Conservation (phyloP, 768 basidiomycete genomes). For the Daedaleopsis nitida region DNA sequence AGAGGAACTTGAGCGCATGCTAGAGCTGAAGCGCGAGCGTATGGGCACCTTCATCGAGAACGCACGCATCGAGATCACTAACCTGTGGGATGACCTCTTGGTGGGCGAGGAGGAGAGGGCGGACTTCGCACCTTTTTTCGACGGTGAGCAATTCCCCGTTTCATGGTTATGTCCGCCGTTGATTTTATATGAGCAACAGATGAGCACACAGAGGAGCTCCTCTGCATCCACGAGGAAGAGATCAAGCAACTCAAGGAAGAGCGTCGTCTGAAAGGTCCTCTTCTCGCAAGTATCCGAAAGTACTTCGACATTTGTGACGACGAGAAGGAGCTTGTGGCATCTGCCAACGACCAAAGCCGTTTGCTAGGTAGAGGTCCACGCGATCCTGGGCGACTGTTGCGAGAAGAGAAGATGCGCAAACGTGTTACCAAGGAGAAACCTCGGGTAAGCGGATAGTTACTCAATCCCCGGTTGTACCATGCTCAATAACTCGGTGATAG, state of each 20-base stretch:
- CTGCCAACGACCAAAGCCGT: slow-evolving; percentile 80
- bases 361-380: slow-evolving; percentile 79
- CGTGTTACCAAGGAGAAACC: slow-evolving; percentile 92
- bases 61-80: slow-evolving; percentile 78
- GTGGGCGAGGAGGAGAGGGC: slow-evolving; percentile 79
- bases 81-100: slow-evolving; percentile 86
- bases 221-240: slow-evolving; percentile 84
- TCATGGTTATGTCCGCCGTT: neutral
- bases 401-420: slow-evolving; percentile 98
- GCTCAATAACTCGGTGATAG: slow-evolving; percentile 40
- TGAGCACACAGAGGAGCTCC: slow-evolving; percentile 86
- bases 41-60: slow-evolving; percentile 84
- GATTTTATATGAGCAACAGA: slow-evolving; percentile 45
- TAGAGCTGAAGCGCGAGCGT: slow-evolving; percentile 83
- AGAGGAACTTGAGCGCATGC: slow-evolving; percentile 86
- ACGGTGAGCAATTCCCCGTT: slow-evolving; percentile 54
- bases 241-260: slow-evolving; percentile 83
- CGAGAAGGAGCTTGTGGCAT: slow-evolving; percentile 82
- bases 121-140: slow-evolving; percentile 79
- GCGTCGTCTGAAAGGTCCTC: slow-evolving; percentile 70
- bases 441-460: slow-evolving; percentile 43
- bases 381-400: slow-evolving; percentile 82
- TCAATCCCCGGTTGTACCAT: neutral
- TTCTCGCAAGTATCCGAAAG: slow-evolving; percentile 77
- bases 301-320: slow-evolving; percentile 92